Evolutionary conservation across 106 monocot species (phyloP).

Genomic region (Apostasia shenzhenica): DNA sequence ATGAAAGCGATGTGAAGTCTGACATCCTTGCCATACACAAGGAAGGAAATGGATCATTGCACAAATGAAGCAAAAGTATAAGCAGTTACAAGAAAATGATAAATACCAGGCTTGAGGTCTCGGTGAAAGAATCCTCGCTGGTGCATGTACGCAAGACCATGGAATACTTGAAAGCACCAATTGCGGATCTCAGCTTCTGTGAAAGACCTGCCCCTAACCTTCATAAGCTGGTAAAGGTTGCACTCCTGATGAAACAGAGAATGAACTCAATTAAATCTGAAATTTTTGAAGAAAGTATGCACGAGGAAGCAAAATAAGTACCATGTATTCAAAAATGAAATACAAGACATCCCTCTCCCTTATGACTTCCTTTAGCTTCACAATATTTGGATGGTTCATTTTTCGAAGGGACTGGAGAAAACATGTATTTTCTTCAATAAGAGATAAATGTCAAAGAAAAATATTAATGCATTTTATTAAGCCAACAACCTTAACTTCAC

Average conservation of each 20-base stretch:
- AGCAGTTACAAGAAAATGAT: no score
- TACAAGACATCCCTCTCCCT: constrained; percentile 85
- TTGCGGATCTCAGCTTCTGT: constrained; percentile 69
- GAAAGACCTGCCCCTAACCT: constrained; percentile 56
- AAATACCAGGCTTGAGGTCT: constrained; percentile 92
- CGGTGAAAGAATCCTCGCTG: constrained; percentile 88
- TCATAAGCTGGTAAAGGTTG: constrained; percentile 95
- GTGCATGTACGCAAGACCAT: constrained; percentile 91
- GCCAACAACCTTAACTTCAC: constrained; percentile 89
- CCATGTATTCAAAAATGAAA: constrained; percentile 97
- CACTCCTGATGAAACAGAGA: constrained; percentile 52
- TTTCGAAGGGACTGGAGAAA: constrained; percentile 51
- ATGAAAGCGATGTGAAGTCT: no score
- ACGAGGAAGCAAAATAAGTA: constrained; percentile 14
- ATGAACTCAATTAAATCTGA: neutral
- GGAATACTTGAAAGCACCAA: constrained; percentile 97
- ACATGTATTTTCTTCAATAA: no score
- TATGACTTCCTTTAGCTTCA: constrained; percentile 93
- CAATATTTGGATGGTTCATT: constrained; percentile 98
- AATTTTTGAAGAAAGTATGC: neutral
- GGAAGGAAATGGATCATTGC: no score
- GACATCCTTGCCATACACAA: no score
- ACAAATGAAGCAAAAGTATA: no score
- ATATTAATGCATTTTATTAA: neutral
- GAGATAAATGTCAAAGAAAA: neutral